Evolutionary conservation across 2,329 filamentous ascomycete genomes (phyloP).

Genomic region (Aspergillus costaricaensis): DNA sequence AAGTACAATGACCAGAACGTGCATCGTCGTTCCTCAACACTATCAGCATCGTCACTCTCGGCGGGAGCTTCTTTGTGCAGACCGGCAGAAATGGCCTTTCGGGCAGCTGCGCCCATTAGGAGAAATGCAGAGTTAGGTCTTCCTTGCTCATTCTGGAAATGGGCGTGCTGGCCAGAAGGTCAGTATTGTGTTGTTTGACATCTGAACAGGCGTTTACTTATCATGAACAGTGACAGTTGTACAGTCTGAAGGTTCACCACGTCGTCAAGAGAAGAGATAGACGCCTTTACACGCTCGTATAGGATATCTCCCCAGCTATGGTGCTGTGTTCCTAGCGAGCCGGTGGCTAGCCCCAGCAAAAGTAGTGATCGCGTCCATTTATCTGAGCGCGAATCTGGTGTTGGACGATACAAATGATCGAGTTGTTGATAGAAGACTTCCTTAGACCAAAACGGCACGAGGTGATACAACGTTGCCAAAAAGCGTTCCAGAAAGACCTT

Average conservation of each 20-base stretch:
- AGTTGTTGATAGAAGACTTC: constrained; percentile 39
- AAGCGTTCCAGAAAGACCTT: constrained; percentile 44
- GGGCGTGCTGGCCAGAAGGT: constrained; percentile 34
- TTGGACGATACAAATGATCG: constrained; percentile 37
- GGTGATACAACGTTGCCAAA: constrained; percentile 44
- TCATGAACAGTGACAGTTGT: constrained; percentile 49
- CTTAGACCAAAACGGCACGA: constrained; percentile 41
- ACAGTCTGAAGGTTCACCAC: constrained; percentile 49
- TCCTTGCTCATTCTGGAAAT: constrained; percentile 49
- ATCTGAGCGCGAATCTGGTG: constrained; percentile 35
- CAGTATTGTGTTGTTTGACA: not conserved
- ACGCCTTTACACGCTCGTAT: constrained; percentile 47
- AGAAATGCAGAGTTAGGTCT: constrained; percentile 48
- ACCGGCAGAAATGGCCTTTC: constrained; percentile 49
- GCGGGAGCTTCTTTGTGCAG: constrained; percentile 46
- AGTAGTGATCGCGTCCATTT: constrained; percentile 41
- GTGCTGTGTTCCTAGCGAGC: constrained; percentile 43
- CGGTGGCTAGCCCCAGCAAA: constrained; percentile 41
- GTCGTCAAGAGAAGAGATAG: constrained; percentile 41
- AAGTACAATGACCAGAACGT: constrained; percentile 47
- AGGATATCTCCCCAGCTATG: constrained; percentile 45
- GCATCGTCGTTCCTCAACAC: constrained; percentile 39
- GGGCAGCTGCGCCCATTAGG: constrained; percentile 42
- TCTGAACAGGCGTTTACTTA: constrained; percentile 34
- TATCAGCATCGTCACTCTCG: constrained; percentile 36